Evolutionary conservation across 345 rosid species (phyloP).

Genomic region (Citrus medica): DNA sequence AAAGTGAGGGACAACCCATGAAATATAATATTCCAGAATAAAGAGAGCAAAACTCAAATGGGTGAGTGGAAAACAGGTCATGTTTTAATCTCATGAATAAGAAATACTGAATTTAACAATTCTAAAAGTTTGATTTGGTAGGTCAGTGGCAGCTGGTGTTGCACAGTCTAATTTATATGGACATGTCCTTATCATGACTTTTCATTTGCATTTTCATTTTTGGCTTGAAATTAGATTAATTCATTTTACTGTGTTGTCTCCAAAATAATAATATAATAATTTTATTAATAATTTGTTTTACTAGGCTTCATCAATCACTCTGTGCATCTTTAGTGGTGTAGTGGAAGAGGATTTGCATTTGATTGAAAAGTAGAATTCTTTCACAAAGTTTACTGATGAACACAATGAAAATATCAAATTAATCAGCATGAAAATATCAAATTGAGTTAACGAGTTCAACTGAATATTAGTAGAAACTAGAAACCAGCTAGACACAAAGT

Average conservation of each 20-base stretch:
- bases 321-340: too few species aligned
- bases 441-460: neutral
- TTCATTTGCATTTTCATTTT: neutral
- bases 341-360: too few species aligned
- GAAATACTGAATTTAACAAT: neutral
- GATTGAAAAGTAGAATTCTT: too few species aligned
- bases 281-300: too few species aligned
- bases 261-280: too few species aligned
- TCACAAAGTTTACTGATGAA: neutral
- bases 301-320: too few species aligned
- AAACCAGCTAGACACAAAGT: neutral
- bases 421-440: neutral
- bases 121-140: slow-evolving; percentile 8
- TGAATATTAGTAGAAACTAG: neutral
- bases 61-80: slow-evolving; percentile 10
- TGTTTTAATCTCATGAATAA: neutral
- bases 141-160: neutral
- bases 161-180: neutral
- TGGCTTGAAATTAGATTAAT: neutral
- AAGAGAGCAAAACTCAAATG: neutral
- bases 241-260: too few species aligned
- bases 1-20: neutral
- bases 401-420: neutral
- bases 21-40: too few species aligned
- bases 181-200: slow-evolving; percentile 1